These are phyloP conservation scores for Posidonia australis DNA, from an alignment of 106 monocot species.

Conservation along the genomic window DNA sequence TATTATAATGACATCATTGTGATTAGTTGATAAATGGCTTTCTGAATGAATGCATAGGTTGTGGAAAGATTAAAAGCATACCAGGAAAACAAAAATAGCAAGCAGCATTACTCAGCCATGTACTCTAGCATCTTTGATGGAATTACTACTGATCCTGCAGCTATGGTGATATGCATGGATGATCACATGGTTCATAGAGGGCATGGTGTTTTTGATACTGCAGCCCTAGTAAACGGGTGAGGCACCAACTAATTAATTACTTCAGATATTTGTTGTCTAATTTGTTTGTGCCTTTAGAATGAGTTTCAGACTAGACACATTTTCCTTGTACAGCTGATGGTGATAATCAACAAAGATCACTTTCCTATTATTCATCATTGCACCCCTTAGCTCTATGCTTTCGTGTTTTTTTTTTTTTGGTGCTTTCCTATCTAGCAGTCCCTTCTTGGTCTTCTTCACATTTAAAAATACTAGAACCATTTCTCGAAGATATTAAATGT, in stretches of 20 bases:
- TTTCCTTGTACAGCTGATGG: too few species aligned
- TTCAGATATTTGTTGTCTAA: too few species aligned
- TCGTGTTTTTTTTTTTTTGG: too few species aligned
- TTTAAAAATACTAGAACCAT: too few species aligned
- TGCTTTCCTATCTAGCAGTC: too few species aligned
- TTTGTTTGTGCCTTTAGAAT: too few species aligned
- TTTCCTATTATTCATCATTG: too few species aligned
- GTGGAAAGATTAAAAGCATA: conserved; percentile 37
- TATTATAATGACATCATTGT: not conserved
- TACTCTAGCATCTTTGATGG: conserved; percentile 84
- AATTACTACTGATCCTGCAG: conserved; percentile 68
- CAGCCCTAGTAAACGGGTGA: conserved; percentile 84
- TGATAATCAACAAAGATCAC: too few species aligned
- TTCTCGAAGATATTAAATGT: too few species aligned
- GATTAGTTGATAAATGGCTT: not conserved
- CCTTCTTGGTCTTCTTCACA: too few species aligned
- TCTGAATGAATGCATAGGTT: conserved; percentile 31
- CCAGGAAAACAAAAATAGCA: conserved; percentile 23
- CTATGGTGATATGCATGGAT: conserved; percentile 83
- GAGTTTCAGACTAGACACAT: too few species aligned
- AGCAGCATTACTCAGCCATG: conserved; percentile 67
- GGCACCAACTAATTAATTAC: not conserved
- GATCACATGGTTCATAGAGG: conserved; percentile 99
- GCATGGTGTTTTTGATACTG: conserved; percentile 94
- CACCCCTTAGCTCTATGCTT: too few species aligned